Conservation (phyloP, 2,329 filamentous ascomycete species). For the Tothia fuscella region DNA sequence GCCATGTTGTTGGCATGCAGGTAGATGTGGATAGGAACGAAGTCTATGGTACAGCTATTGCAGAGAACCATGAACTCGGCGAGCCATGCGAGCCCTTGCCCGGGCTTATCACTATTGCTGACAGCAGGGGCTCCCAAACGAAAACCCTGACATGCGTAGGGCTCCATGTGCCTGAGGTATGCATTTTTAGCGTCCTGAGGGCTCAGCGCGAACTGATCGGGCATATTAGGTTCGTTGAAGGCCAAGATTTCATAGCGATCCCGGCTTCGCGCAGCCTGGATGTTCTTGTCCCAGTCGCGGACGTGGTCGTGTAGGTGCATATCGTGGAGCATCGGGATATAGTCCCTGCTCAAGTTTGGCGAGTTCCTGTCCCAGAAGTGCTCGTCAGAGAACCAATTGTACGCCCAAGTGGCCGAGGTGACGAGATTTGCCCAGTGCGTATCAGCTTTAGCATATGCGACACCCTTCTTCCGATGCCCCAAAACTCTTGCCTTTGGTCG, state of each 20-base stretch:
- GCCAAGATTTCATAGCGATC: conserved; percentile 18
- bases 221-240: conserved; percentile 27
- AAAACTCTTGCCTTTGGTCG: no score
- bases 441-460: no score
- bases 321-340: conserved; percentile 48
- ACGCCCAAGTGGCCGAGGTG: no score
- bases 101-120: conserved; percentile 17
- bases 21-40: conserved; percentile 21
- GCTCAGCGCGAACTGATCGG: conserved; percentile 23
- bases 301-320: conserved; percentile 13
- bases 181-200: conserved; percentile 21
- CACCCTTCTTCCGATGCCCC: no score
- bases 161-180: conserved; percentile 16
- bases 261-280: conserved; percentile 14
- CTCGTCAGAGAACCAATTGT: no score
- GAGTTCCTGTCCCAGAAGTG: no score
- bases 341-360: no score
- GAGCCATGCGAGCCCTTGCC: conserved; percentile 16
- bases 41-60: conserved; percentile 17
- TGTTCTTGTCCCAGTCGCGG: conserved; percentile 16
- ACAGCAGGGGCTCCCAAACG: conserved; percentile 20
- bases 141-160: conserved; percentile 11
- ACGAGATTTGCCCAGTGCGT: no score
- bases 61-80: conserved; percentile 16
- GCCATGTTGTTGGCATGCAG: conserved; percentile 10